Evolutionary conservation across 1,284 basidiomycete genomes (phyloP).

Genomic region (Xerocomus amazonicus): DNA sequence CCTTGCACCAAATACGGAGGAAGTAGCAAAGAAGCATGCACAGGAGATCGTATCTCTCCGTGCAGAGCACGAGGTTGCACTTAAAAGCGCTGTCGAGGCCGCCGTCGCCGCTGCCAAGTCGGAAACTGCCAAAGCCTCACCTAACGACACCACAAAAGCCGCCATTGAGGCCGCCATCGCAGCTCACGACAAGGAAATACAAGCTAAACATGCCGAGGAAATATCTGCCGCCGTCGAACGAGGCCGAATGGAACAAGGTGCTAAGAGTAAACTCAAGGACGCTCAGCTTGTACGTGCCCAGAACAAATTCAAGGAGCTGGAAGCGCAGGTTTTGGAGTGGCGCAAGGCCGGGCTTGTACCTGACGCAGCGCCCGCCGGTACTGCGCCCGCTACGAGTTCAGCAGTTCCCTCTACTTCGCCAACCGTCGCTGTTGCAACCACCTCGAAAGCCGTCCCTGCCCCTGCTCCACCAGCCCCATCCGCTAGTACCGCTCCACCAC

Average conservation of each 20-base stretch:
- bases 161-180: slow-evolving; percentile 50
- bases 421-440: slow-evolving; percentile 21
- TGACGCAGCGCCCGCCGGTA: slow-evolving; percentile 11
- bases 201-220: slow-evolving; percentile 49
- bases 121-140: slow-evolving; percentile 30
- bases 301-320: slow-evolving; percentile 60
- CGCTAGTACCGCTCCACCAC: slow-evolving; percentile 8
- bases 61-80: slow-evolving; percentile 51
- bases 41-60: slow-evolving; percentile 57
- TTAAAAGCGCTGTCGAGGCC: slow-evolving; percentile 49
- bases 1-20: slow-evolving; percentile 33
- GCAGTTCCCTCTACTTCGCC: slow-evolving; percentile 21
- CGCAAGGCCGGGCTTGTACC: slow-evolving; percentile 47
- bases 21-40: slow-evolving; percentile 48
- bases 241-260: slow-evolving; percentile 57
- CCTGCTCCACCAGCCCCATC: slow-evolving; percentile 12
- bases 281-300: slow-evolving; percentile 57
- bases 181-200: slow-evolving; percentile 44
- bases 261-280: slow-evolving; percentile 68
- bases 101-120: slow-evolving; percentile 44
- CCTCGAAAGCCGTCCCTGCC: neutral
- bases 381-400: slow-evolving; percentile 11
- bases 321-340: slow-evolving; percentile 57
- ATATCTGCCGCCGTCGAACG: slow-evolving; percentile 61
- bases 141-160: slow-evolving; percentile 36